Percentiles rank a stretch among this genome's conserved stretches.
These are phyloP conservation scores for Rhizoctonia solani DNA, from an alignment of 1,284 basidiomycete genomes.

Conservation along the genomic window DNA sequence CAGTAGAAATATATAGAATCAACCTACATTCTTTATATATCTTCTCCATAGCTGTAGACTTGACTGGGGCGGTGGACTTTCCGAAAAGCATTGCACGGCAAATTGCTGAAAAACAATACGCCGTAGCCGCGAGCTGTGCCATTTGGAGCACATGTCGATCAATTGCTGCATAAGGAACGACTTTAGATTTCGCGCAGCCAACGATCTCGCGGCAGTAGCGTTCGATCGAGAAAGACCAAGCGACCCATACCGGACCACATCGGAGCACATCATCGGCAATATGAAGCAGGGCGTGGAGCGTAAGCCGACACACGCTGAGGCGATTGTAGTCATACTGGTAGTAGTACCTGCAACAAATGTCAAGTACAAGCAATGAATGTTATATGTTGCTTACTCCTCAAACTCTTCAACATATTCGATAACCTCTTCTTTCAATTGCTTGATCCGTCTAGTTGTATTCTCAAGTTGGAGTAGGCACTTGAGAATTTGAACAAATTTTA, in stretches of 20 bases:
- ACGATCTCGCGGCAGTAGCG: slow-evolving; percentile 42
- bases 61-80: not conserved
- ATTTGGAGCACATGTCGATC: not conserved
- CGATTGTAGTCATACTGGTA: slow-evolving; percentile 47
- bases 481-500: slow-evolving; percentile 49
- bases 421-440: slow-evolving; percentile 46
- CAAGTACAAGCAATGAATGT: not conserved
- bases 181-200: slow-evolving; percentile 22
- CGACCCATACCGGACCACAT: slow-evolving; percentile 50
- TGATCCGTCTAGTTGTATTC: slow-evolving; percentile 46
- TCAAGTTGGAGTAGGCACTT: slow-evolving; percentile 51
- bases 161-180: not conserved
- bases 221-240: slow-evolving; percentile 52
- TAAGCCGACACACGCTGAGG: slow-evolving; percentile 48
- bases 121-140: not conserved
- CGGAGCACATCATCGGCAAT: slow-evolving; percentile 46
- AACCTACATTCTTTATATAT: slow-evolving; percentile 1
- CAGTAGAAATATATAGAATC: not conserved
- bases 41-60: not conserved
- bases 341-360: slow-evolving; percentile 41
- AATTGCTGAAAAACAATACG: not conserved
- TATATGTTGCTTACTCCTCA: slow-evolving; percentile 46
- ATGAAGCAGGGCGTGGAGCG: slow-evolving; percentile 52
- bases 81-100: slow-evolving; percentile 2
- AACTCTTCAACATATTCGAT: slow-evolving; percentile 52